Percentiles rank a stretch among this genome's conserved stretches.
phyloP scores from a whole-genome alignment of 192 early-diverging fungal species.

The Helicostylum pulchrum region DNA sequence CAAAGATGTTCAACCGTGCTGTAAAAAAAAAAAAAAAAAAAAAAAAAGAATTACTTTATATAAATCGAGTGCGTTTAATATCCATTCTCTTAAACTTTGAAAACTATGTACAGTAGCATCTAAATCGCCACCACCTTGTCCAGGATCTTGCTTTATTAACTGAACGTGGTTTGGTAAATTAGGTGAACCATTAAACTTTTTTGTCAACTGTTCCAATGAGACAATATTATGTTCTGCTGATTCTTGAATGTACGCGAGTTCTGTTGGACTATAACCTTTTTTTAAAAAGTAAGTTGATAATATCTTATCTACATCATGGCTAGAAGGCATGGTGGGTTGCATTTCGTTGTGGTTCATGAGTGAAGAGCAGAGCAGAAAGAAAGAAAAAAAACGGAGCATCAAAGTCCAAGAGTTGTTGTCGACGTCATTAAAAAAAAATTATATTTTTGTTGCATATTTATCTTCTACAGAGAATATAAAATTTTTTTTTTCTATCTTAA shows the following conservation, averaged over 20 bases:
- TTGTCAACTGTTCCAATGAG: neutral
- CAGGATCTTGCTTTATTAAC: conserved; percentile 41
- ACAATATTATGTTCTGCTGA: conserved; percentile 27
- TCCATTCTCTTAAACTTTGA: conserved; percentile 71
- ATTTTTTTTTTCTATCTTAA: too few relatives aligned
- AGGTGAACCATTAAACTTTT: neutral
- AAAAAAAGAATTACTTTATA: conserved; percentile 60
- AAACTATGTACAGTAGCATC: conserved; percentile 82
- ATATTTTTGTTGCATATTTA: neutral
- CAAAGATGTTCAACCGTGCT: too few relatives aligned
- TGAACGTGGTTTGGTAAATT: conserved; percentile 56
- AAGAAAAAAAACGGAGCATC: too few relatives aligned
- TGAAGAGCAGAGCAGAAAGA: neutral
- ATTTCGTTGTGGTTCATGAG: conserved; percentile 6
- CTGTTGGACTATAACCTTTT: conserved; percentile 66
- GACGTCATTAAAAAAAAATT: too few relatives aligned
- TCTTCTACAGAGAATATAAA: neutral
- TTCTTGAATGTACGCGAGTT: conserved; percentile 50
- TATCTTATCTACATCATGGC: conserved; percentile 1
- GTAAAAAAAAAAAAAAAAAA: neutral
- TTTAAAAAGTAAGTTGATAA: conserved; percentile 30
- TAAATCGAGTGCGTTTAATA: conserved; percentile 87
- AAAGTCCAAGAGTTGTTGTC: too few relatives aligned
- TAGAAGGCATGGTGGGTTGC: conserved; percentile 2
- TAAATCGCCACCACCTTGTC: conserved; percentile 45